Percentiles rank a stretch among this genome's conserved stretches.
phyloP scores from a whole-genome alignment of 495 filamentous ascomycete genomes.

The Letharia lupina region DNA sequence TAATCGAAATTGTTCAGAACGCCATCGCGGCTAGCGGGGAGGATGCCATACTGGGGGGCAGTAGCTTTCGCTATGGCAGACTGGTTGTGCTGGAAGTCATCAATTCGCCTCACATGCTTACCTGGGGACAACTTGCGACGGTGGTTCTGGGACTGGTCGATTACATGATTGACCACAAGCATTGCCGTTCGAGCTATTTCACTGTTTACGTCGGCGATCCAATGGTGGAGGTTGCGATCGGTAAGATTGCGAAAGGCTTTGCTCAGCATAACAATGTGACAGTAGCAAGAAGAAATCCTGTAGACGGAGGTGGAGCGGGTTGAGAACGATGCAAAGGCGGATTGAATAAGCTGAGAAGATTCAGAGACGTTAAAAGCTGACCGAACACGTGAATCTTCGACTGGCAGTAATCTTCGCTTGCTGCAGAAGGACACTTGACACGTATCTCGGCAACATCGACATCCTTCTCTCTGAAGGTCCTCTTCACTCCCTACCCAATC shows the following conservation, averaged over 20 bases:
- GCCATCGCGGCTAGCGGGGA: not conserved
- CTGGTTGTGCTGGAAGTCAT: not conserved
- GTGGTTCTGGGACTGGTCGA: not conserved
- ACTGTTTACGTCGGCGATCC: not conserved
- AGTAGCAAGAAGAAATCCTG: not conserved
- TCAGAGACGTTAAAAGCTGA: not conserved
- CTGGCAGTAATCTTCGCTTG: not conserved
- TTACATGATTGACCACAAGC: not conserved
- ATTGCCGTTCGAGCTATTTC: not conserved
- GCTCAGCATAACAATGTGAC: not conserved
- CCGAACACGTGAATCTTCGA: not conserved
- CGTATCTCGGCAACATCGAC: not conserved
- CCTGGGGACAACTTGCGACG: not conserved
- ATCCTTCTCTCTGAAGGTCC: not conserved
- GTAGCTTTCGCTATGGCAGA: not conserved
- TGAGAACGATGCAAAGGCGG: not conserved
- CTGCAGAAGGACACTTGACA: not conserved
- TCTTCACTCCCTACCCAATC: not conserved
- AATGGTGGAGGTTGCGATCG: not conserved
- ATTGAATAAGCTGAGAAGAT: not conserved
- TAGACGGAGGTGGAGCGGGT: not conserved
- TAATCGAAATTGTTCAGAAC: not conserved
- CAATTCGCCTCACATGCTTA: not conserved
- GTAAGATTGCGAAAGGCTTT: not conserved
- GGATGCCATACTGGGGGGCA: not conserved